A percentile compares a stretch with the other conserved stretches of the same genome.
Evolutionary conservation across 202 grass and related monocot genomes (phyloP).

Genomic region (Zoysia matrella): DNA sequence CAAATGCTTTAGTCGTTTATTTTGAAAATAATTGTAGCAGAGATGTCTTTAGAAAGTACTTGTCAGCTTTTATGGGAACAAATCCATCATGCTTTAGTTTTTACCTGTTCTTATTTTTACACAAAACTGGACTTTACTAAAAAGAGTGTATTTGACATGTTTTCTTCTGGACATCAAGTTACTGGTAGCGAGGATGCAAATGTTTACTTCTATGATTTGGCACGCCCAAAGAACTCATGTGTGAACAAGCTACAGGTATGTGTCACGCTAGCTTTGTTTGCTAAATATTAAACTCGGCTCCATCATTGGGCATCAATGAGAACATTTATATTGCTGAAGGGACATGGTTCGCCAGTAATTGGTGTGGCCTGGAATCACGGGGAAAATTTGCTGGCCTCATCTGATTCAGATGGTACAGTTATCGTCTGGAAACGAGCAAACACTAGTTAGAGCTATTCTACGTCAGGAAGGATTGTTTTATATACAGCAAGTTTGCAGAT

Average conservation of each 20-base stretch:
- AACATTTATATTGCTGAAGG: constrained; percentile 55
- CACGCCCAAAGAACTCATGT: constrained; percentile 82
- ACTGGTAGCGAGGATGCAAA: constrained; percentile 93
- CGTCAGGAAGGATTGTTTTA: not conserved
- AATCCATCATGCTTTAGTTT: not conserved
- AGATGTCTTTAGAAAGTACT: constrained; percentile 5
- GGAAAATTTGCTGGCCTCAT: constrained; percentile 91
- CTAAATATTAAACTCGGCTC: not conserved
- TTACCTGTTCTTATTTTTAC: not conserved
- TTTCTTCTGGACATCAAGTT: constrained; percentile 61
- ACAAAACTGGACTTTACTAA: not conserved
- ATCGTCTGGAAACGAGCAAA: constrained; percentile 96
- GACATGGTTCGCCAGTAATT: constrained; percentile 80
- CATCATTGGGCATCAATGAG: not conserved
- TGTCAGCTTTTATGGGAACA: constrained; percentile 20
- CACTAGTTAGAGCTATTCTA: constrained; percentile 35
- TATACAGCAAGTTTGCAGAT: constrained; percentile 21
- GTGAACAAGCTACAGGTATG: constrained; percentile 94
- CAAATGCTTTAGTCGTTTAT: constrained; percentile 14
- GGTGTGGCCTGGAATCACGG: constrained; percentile 97
- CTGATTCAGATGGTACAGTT: constrained; percentile 92
- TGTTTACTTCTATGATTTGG: constrained; percentile 99
- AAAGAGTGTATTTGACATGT: constrained; percentile 1
- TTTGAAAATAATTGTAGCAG: constrained; percentile 5
- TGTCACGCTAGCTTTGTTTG: constrained; percentile 13